phyloP scores from a whole-genome alignment of 306 rosid species.

The Myrica gale region DNA sequence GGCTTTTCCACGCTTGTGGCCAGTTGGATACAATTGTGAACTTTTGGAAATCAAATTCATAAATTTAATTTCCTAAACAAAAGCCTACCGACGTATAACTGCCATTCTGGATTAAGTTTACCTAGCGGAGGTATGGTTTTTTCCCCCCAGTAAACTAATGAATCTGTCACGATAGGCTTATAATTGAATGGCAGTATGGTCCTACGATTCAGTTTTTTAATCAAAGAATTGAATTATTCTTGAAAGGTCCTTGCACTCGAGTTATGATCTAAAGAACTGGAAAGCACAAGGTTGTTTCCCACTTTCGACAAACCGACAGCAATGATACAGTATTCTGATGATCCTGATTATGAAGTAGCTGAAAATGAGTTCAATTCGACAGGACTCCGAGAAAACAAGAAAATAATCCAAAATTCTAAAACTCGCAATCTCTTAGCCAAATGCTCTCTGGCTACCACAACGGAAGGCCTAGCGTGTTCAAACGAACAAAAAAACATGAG shows the following conservation, averaged over 20 bases:
- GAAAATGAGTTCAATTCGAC: neutral
- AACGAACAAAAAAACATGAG: too few relatives aligned
- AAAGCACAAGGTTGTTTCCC: neutral
- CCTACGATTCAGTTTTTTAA: neutral
- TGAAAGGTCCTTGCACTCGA: neutral
- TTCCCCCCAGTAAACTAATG: neutral
- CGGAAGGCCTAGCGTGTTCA: too few relatives aligned
- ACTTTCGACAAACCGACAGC: neutral
- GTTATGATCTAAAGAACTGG: neutral
- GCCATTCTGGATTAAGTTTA: neutral
- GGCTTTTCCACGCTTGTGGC: neutral
- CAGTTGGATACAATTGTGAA: neutral
- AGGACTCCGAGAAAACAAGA: neutral
- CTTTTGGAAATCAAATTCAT: neutral
- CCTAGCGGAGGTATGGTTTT: neutral
- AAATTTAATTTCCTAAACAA: neutral
- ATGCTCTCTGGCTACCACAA: too few relatives aligned
- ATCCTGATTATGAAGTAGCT: neutral
- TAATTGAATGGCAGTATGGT: too few relatives aligned
- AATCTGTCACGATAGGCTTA: neutral
- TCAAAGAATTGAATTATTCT: neutral
- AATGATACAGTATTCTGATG: neutral
- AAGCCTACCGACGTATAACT: neutral
- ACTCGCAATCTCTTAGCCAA: neutral
- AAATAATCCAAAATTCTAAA: neutral